Evolutionary conservation across 1,139 yeast species (phyloP).

Genomic region (Debaryomycetaceae sp.): DNA sequence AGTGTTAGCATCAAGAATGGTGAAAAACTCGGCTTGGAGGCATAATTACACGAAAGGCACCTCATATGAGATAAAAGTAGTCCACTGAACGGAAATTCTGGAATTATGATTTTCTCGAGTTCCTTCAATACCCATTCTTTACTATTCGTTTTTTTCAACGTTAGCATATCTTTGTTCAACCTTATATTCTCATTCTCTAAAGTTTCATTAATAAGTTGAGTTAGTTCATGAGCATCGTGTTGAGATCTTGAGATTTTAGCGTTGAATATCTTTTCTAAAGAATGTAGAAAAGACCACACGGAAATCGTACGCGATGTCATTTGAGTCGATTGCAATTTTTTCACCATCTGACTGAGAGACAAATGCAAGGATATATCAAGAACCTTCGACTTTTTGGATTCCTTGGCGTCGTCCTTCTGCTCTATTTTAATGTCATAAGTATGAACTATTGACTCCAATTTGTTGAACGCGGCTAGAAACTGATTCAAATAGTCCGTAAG

Average conservation of each 20-base stretch:
- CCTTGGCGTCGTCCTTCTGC: constrained; percentile 3
- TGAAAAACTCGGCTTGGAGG: constrained; percentile 56
- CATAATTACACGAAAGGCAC: constrained; percentile 64
- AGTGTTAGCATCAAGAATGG: constrained; percentile 73
- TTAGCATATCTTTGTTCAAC: constrained; percentile 33
- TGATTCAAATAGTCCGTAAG: constrained; percentile 60
- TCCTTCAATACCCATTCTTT: constrained; percentile 10
- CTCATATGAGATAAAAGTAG: constrained; percentile 60
- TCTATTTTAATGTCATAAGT: constrained; percentile 20
- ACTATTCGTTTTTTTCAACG: constrained; percentile 9
- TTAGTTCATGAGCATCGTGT: constrained; percentile 92
- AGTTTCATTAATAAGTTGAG: constrained; percentile 77
- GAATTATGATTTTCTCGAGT: constrained; percentile 33
- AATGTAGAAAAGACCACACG: constrained; percentile 75
- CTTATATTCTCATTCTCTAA: constrained; percentile 62
- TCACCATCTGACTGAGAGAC: constrained; percentile 53
- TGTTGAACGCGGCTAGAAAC: constrained; percentile 24
- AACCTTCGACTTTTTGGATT: constrained; percentile 21
- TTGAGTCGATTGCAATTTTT: constrained; percentile 62
- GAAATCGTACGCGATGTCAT: constrained; percentile 53
- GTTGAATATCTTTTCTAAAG: constrained; percentile 71
- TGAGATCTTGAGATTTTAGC: constrained; percentile 78
- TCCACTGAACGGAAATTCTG: constrained; percentile 75
- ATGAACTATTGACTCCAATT: constrained; percentile 26
- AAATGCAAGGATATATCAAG: constrained; percentile 48